Base-by-base conservation (phyloP, 2,329 filamentous ascomycete species). In the Aspergillus ustus region DNA sequence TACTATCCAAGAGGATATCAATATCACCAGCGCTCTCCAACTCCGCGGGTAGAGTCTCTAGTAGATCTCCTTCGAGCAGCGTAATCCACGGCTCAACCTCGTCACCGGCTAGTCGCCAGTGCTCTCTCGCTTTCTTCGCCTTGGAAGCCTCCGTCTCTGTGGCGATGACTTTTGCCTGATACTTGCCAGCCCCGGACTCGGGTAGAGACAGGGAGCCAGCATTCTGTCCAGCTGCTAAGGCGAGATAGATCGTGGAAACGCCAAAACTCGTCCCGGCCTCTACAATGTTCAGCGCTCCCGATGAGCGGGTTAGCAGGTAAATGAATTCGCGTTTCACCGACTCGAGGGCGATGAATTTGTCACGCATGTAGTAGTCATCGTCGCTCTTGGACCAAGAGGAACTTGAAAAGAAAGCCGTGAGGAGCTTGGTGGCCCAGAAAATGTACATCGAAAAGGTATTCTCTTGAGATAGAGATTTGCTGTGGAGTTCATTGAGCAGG, bases 261-360 rank as follows among this genome's bases (percentile, higher is more conserved):
- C 87, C 87, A 60, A 86, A 89, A 46, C 81, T 84, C 0, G 87
- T 89, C 1, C 86, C 87, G 0, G 84, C 85, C 68, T 89, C 86
- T 43, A 89, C 81, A 22, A 88, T 75, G 46, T 80, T 80, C 1
- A 75, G 76, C 0, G 86, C 85, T 1, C 80, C 77, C 9, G 74
- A 82, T 11, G 80, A 76, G 3, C 80, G 79, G 2, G 81, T 69
- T 0, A 89, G 77, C 19, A 84, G 81, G 70, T 89, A 88, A 1
- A 85, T 73, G 44, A 87, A 79, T 3, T 81, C 76, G 66, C 81
- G 84, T 70, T 89, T 89, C 69, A 88, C 85, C 8, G 79, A 74
- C 43, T 87, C 85, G 1, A 89, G 77, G 0, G 84, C 84, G 56
- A 89, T 82, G 69, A 88, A 87, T 67, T 85, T 85, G 69, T 87